Evolutionary conservation across 495 filamentous ascomycete genomes (phyloP).

Genomic region (Penicillium simplicissimum): DNA sequence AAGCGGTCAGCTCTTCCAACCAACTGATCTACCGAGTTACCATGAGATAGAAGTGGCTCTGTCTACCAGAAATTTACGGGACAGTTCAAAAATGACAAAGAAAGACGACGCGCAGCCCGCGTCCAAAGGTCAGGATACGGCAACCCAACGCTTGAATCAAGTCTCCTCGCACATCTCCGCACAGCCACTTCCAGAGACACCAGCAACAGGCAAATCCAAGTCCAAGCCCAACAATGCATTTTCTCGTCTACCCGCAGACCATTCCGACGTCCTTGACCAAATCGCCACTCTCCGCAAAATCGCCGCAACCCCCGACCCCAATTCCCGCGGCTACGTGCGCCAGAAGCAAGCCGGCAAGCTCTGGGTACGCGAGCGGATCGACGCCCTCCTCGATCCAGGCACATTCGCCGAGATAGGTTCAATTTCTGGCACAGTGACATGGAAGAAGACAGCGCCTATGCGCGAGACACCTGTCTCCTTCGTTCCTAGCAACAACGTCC

Average conservation of each 20-base stretch:
- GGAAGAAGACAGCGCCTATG: slow-evolving; percentile 49
- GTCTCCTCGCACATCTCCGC: slow-evolving; percentile 37
- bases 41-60: background rate
- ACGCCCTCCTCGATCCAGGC: slow-evolving; percentile 53
- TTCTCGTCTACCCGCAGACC: slow-evolving; percentile 54
- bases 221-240: slow-evolving; percentile 21
- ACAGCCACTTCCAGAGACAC: slow-evolving; percentile 5
- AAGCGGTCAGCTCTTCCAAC: background rate
- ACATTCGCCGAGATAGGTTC: slow-evolving; percentile 60
- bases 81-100: slow-evolving; percentile 21
- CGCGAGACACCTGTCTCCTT: slow-evolving; percentile 53
- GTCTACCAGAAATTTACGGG: background rate
- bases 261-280: slow-evolving; percentile 59
- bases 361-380: slow-evolving; percentile 63
- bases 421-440: slow-evolving; percentile 58
- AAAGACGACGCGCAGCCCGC: slow-evolving; percentile 15
- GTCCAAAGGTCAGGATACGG: slow-evolving; percentile 21
- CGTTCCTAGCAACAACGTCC: slow-evolving; percentile 57
- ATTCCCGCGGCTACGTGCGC: slow-evolving; percentile 55
- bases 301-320: slow-evolving; percentile 53
- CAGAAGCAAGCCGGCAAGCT: slow-evolving; percentile 65
- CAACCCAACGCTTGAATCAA: slow-evolving; percentile 38
- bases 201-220: slow-evolving; percentile 17
- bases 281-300: slow-evolving; percentile 50
- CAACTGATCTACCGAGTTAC: background rate